Percentiles rank a stretch among this genome's conserved stretches.
Conservation (phyloP, 1,284 basidiomycete species). For the Amylostereum chailletii region DNA sequence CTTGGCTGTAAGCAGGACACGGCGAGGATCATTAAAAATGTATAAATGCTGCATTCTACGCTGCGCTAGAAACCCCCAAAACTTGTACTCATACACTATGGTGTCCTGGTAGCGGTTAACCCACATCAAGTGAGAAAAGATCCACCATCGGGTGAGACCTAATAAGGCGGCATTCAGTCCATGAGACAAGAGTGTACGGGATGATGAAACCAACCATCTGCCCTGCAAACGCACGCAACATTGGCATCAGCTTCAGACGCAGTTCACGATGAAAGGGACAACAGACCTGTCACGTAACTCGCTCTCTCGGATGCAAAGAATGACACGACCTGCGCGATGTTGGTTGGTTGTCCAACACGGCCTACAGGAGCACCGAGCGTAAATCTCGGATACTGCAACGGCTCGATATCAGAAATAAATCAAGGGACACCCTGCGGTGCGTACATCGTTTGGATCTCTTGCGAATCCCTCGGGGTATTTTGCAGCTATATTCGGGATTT, state of each 20-base stretch:
- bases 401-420: not conserved
- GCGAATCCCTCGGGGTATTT: not conserved
- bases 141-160: slow-evolving; percentile 8
- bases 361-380: not conserved
- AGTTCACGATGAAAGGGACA: not conserved
- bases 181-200: no score
- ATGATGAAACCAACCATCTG: not conserved
- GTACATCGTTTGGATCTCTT: not conserved
- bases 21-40: no score
- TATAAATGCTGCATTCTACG: no score
- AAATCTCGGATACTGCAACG: not conserved
- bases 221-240: not conserved
- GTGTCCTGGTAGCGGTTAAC: no score
- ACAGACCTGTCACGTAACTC: slow-evolving; percentile 14
- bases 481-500: slow-evolving; percentile 3
- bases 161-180: not conserved
- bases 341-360: slow-evolving; percentile 8
- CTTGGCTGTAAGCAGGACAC: no score
- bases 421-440: not conserved
- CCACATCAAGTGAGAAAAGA: no score
- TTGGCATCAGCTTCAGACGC: slow-evolving; percentile 5
- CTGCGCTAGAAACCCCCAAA: no score
- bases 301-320: slow-evolving; percentile 12
- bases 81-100: no score
- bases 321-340: slow-evolving; percentile 14